phyloP scores from a whole-genome alignment of 352 stramenopile species.

The Pythium diclinum region DNA sequence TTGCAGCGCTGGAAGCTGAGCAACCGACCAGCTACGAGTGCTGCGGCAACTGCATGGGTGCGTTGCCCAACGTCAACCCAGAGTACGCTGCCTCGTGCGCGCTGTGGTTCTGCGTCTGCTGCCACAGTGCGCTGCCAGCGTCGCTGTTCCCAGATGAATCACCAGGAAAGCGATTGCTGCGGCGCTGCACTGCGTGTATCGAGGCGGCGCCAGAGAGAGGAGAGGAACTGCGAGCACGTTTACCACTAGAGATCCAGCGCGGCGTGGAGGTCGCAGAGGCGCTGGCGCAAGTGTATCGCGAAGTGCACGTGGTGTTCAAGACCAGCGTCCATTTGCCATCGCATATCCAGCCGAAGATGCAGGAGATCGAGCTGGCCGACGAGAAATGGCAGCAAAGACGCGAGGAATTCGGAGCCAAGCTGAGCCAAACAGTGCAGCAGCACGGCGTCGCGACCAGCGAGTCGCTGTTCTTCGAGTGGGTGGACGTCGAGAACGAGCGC shows the following conservation, averaged over 20 bases:
- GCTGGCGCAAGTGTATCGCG: not conserved
- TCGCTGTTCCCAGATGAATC: not conserved
- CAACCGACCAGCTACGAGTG: conserved; percentile 5
- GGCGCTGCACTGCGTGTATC: not conserved
- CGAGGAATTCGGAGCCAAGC: not conserved
- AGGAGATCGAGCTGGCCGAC: not conserved
- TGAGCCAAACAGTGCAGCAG: not conserved
- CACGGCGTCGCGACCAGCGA: conserved; percentile 1
- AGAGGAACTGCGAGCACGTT: not conserved
- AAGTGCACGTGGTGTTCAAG: not conserved
- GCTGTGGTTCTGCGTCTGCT: conserved; percentile 1
- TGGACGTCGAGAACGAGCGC: not conserved
- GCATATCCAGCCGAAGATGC: not conserved
- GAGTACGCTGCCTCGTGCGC: not conserved
- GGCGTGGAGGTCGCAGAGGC: not conserved
- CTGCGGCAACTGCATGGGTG: not conserved
- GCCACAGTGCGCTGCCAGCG: not conserved
- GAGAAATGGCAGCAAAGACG: not conserved
- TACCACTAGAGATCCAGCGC: not conserved
- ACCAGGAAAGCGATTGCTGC: not conserved
- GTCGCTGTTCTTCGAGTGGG: conserved; percentile 5
- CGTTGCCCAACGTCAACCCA: not conserved
- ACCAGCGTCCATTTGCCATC: not conserved
- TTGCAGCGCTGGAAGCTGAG: not conserved
- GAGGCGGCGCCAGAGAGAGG: not conserved